Base-by-base conservation (phyloP, 129 eudicot species). In the Saussurea involucrata region DNA sequence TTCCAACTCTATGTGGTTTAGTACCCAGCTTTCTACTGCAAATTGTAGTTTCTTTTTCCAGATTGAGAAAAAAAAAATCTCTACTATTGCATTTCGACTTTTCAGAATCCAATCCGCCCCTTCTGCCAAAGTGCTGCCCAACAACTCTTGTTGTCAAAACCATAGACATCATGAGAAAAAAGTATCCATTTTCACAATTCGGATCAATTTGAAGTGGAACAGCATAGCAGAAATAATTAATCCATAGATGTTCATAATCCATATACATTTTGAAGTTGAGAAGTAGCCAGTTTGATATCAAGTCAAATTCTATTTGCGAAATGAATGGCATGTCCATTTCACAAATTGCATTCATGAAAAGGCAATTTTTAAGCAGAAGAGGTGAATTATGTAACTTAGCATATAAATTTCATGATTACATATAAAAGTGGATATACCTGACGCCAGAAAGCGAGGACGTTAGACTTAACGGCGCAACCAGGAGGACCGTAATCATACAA, bases 401-500 rank as follows among this genome's bases (percentile, higher is more conserved):
- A 6, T 20, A 18, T 24, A 15, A 32, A 4, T 15, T 25, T 6
- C 11, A 44, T 10, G 42, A 67, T 1, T 15, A 44, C 20, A 24
- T 5, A 76, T 10, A 31, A 1, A 40, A 10, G 27, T 4, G 15
- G 17, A 27, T 20, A 24, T 18, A 90, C 96, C 96, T 90, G 96
- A 25, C 92, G 90, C 96, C 93, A 91, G 72, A 90, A 88, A 9
- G 92, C 87, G n/a, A 90, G 96, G 37, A 90, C 96, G 72, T 90
- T 90, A 10, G 88, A 81, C 85, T 90, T 90, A 18, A 90, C 87
- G 29, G 96, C 87, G 57, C 96, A 90, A 25, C 96, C 96, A 8
- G 96, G 96, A n/a, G 96, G 96, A 8, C 96, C 96, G 4, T 87
- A 90, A 77, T 90, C 96, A 77, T 90, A 90, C 21, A 90, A 85